Conservation (phyloP, 495 filamentous ascomycete species). For the Aspergillus panamensis region DNA sequence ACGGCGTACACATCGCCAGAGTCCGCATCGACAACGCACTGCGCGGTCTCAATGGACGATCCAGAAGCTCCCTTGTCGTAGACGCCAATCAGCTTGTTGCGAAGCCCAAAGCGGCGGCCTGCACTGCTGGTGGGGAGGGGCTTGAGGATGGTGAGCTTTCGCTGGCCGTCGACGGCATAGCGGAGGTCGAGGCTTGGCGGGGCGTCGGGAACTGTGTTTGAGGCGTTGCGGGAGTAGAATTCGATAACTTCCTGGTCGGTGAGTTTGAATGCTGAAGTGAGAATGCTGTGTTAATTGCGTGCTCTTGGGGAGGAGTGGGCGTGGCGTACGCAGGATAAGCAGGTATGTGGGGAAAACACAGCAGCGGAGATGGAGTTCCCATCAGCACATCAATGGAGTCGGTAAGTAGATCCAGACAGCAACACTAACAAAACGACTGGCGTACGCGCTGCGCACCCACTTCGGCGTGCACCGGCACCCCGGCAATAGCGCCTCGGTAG, state of each 20-base stretch:
- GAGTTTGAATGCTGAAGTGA: constrained; percentile 66
- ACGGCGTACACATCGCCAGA: constrained; percentile 71
- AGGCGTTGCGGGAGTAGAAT: constrained; percentile 65
- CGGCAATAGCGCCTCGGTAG: neutral
- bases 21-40: constrained; percentile 65
- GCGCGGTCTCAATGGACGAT: constrained; percentile 75
- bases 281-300: neutral
- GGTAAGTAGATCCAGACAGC: no score
- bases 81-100: constrained; percentile 75
- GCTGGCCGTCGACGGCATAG: constrained; percentile 80
- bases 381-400: no score
- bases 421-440: neutral
- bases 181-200: constrained; percentile 72
- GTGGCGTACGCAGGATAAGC: constrained; percentile 66
- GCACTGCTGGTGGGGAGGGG: constrained; percentile 68
- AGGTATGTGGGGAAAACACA: constrained; percentile 82
- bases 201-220: constrained; percentile 64
- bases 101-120: constrained; percentile 70
- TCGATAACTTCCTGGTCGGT: constrained; percentile 73
- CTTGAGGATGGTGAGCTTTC: constrained; percentile 71
- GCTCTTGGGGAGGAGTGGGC: neutral
- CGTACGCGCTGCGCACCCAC: neutral
- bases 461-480: neutral
- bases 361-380: constrained; percentile 82
- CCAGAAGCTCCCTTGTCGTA: constrained; percentile 89